phyloP scores from a whole-genome alignment of 2,329 filamentous ascomycete genomes.

The Nigrograna mackinnonii region DNA sequence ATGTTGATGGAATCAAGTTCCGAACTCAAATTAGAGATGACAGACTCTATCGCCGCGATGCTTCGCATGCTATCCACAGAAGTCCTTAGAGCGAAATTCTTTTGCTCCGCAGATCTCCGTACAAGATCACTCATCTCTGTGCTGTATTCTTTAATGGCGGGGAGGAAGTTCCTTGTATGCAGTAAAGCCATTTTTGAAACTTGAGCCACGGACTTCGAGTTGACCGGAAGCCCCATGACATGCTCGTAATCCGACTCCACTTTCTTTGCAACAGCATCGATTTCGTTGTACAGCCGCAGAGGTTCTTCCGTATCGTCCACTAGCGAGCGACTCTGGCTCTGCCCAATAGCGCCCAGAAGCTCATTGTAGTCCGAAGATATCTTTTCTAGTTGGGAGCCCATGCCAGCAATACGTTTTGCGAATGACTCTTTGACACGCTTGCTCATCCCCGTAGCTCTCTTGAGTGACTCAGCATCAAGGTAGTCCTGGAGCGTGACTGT shows the following conservation, averaged over 20 bases:
- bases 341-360: constrained; percentile 47
- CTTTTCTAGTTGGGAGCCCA: constrained; percentile 46
- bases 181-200: constrained; percentile 67
- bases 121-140: constrained; percentile 60
- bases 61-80: constrained; percentile 77
- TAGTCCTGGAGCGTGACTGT: constrained; percentile 51
- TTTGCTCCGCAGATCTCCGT: constrained; percentile 59
- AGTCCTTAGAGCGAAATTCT: constrained; percentile 68
- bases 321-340: constrained; percentile 55
- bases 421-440: constrained; percentile 66
- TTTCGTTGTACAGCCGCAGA: constrained; percentile 75
- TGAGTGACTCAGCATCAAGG: constrained; percentile 73
- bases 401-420: constrained; percentile 54
- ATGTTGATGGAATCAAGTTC: constrained; percentile 74
- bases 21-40: constrained; percentile 71
- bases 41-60: constrained; percentile 78
- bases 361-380: constrained; percentile 49
- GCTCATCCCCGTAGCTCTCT: constrained; percentile 71
- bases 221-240: constrained; percentile 69
- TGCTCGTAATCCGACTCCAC: constrained; percentile 85
- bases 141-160: constrained; percentile 61
- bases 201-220: constrained; percentile 65
- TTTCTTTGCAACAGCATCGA: constrained; percentile 83
- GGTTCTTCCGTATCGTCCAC: constrained; percentile 66
- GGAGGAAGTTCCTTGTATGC: constrained; percentile 66